Evolutionary conservation across 1,284 basidiomycete species (phyloP), one percentile per base, ranked within the genome.

Genomic region (Leccinum pseudoinsigne): DNA sequence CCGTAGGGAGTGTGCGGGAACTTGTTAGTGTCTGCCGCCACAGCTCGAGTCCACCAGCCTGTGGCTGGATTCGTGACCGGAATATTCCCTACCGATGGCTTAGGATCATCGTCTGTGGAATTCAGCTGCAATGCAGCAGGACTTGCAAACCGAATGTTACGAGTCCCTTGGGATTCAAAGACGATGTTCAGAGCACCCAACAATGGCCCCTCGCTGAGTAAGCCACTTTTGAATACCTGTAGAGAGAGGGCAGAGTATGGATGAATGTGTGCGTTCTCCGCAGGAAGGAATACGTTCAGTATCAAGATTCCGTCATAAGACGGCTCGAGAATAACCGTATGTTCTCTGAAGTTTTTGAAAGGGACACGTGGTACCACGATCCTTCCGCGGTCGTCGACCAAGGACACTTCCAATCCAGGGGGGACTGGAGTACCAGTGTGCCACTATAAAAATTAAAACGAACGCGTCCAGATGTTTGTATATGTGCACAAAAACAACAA

Each of bases 121-220:
- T 28, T 64, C 4, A 60, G 26, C 40, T 57, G 28, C 2, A 4
- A 26, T 5, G 60, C 63, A 40, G 60, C 55, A 10, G 57, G 47
- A 21, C 64, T 62, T 45, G 66, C 66, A 38, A 60, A 59, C 2
- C 66, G 66, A 7, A 67, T 53, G 21, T 67, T 67, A n/a, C 66
- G 66, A 8, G 60, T 62, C 40, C 56, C 28, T 11, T 62, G 60
- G 2, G 60, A 58, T 7, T 67, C 66, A 23, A 67, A 67, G 9
- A 68, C 31, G 26, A 68, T 9, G 21, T 68, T 67, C 56, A 67
- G 4, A 54, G 66, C 34, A 55, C 66, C 66, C 56, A 68, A 55
- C 2, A 62, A 40, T 11, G n/a, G 38, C 3, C 12, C 14, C 4
- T 11, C 18, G 1, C n/a, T 28, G 28, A 28, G 28, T 28, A 28